Evolutionary conservation across 805 yeast species (phyloP).

Genomic region (Candida schatavii): DNA sequence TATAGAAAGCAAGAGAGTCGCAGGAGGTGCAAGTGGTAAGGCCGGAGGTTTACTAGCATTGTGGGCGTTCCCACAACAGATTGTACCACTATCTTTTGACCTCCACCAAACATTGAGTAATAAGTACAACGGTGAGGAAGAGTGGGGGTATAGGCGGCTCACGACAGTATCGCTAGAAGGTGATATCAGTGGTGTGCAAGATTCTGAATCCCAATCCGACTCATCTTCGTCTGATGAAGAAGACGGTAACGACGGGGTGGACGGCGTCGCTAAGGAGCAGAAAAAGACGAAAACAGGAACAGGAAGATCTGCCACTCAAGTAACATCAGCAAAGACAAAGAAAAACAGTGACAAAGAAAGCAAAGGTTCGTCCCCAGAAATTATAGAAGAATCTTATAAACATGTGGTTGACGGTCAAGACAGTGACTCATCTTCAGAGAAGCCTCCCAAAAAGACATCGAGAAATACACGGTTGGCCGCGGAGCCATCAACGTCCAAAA

Average conservation of each 20-base stretch:
- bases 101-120: constrained; percentile 82
- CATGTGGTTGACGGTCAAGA: constrained; percentile 1
- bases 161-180: constrained; percentile 88
- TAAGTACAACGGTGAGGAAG: constrained; percentile 73
- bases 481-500: constrained; percentile 1
- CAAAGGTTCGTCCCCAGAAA: neutral
- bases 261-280: too few species aligned
- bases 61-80: constrained; percentile 96
- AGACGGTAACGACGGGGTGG: neutral
- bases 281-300: neutral
- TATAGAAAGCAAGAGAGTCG: constrained; percentile 85
- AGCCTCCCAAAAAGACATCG: constrained; percentile 38
- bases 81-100: constrained; percentile 83
- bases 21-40: constrained; percentile 96
- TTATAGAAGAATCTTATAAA: constrained; percentile 2
- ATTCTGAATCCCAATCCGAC: constrained; percentile 18
- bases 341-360: neutral
- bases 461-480: constrained; percentile 29
- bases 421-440: constrained; percentile 9
- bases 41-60: constrained; percentile 94
- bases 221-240: constrained; percentile 18
- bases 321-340: neutral
- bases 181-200: constrained; percentile 46
- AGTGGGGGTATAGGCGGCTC: constrained; percentile 91
- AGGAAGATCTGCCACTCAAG: neutral